A percentile compares a stretch with the other conserved stretches of the same genome.
Conservation (phyloP, 2,329 filamentous ascomycete species). For the Thermothelomyces thermophilus region DNA sequence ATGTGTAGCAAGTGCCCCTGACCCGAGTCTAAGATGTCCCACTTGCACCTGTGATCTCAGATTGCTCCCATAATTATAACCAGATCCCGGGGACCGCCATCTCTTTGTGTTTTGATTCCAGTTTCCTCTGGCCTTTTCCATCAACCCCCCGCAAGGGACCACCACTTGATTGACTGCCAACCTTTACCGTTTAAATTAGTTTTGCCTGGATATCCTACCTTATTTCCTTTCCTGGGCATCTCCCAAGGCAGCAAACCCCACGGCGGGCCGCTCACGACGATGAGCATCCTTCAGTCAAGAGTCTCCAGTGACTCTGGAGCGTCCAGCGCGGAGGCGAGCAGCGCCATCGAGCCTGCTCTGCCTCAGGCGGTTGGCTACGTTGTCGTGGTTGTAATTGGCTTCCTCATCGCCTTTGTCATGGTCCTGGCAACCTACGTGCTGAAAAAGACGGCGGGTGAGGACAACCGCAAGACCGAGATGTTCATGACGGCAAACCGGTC, state of each 20-base stretch:
- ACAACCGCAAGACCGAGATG: conserved; percentile 1
- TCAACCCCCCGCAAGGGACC: neutral
- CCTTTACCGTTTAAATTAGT: no score
- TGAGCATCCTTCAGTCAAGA: neutral
- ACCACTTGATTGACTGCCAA: no score
- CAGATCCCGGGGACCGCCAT: no score
- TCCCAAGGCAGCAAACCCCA: no score
- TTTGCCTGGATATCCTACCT: no score
- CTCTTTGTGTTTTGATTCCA: neutral
- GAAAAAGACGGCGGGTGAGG: conserved; percentile 1
- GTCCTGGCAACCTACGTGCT: neutral
- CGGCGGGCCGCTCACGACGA: no score
- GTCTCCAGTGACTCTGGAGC: neutral
- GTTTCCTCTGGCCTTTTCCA: neutral
- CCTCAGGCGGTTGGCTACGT: conserved; percentile 1
- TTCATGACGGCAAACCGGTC: neutral
- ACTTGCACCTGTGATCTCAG: neutral
- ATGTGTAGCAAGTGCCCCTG: no score
- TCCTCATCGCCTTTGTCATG: conserved; percentile 1
- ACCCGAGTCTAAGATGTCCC: no score
- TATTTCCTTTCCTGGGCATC: no score
- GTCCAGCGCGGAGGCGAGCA: neutral
- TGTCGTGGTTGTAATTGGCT: neutral
- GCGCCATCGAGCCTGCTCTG: neutral
- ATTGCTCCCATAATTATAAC: neutral